A percentile compares a stretch with the other conserved stretches of the same genome.
Evolutionary conservation across 768 basidiomycete species (phyloP).

Genomic region (Leccinum olivaceopallidum): DNA sequence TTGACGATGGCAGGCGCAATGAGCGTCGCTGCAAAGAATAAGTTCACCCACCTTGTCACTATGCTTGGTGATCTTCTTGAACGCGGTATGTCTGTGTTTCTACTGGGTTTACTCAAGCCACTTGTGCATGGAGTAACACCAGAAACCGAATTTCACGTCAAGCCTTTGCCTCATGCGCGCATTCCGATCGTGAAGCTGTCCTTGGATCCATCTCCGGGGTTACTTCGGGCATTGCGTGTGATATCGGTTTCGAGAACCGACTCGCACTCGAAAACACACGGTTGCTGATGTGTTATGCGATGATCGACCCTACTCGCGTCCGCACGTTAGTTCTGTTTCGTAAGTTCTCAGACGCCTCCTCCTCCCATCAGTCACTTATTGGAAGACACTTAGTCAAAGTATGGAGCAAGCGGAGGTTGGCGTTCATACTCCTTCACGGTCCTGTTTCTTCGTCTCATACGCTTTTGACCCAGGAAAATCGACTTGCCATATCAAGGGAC

Average conservation of each 20-base stretch:
- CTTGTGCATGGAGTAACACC: slow-evolving; percentile 12
- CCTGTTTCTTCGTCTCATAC: slow-evolving; percentile 1
- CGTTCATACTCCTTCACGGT: neutral
- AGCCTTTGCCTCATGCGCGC: slow-evolving; percentile 92
- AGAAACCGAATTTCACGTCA: slow-evolving; percentile 97
- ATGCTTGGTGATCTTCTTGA: slow-evolving; percentile 92
- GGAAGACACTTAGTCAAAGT: slow-evolving; percentile 78
- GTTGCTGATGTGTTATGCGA: slow-evolving; percentile 94
- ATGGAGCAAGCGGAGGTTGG: slow-evolving; percentile 92
- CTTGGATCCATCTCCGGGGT: slow-evolving; percentile 78
- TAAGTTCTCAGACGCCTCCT: slow-evolving; percentile 47
- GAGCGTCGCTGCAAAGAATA: slow-evolving; percentile 52
- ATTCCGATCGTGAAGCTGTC: slow-evolving; percentile 99
- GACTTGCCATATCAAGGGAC: slow-evolving; percentile 98
- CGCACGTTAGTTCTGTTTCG: slow-evolving; percentile 94
- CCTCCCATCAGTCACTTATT: slow-evolving; percentile 12
- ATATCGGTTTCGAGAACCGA: slow-evolving; percentile 98
- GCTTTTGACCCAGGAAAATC: slow-evolving; percentile 70
- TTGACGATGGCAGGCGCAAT: slow-evolving; percentile 62
- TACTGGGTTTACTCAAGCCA: slow-evolving; percentile 3
- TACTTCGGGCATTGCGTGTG: slow-evolving; percentile 91
- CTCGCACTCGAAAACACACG: slow-evolving; percentile 97
- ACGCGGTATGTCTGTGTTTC: slow-evolving; percentile 61
- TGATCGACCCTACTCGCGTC: slow-evolving; percentile 92
- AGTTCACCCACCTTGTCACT: slow-evolving; percentile 73